Evolutionary conservation across 2,329 filamentous ascomycete species (phyloP).

Genomic region (Aspergillus vadensis): DNA sequence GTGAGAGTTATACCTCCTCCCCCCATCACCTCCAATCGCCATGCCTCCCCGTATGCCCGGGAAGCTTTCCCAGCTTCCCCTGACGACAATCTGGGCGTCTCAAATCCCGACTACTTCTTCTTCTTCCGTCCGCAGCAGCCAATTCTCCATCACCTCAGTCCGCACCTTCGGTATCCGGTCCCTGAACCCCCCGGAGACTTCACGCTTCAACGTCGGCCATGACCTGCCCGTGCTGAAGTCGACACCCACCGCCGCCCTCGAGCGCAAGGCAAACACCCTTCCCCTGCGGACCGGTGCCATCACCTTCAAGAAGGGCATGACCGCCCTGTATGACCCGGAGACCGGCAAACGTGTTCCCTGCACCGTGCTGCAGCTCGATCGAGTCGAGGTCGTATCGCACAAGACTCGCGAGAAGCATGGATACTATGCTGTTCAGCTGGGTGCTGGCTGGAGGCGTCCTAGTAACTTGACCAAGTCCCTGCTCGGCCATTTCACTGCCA

Average conservation of each 20-base stretch:
- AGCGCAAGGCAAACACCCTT: conserved; percentile 59
- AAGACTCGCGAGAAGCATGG: conserved; percentile 81
- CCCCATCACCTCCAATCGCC: conserved; percentile 3
- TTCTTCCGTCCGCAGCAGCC: conserved; percentile 19
- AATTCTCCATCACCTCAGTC: conserved; percentile 22
- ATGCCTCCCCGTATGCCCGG: conserved; percentile 42
- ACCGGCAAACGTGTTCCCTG: conserved; percentile 78
- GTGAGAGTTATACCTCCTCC: not conserved
- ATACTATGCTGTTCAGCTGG: conserved; percentile 93
- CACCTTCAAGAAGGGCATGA: conserved; percentile 94
- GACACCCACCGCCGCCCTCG: conserved; percentile 60
- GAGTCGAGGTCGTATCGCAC: conserved; percentile 83
- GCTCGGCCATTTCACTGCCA: conserved; percentile 83
- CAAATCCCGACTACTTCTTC: conserved; percentile 16
- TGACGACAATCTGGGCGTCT: conserved; percentile 24
- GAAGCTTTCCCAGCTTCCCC: conserved; percentile 35
- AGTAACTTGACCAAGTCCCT: conserved; percentile 78
- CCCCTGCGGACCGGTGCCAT: conserved; percentile 77
- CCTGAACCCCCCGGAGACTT: conserved; percentile 55
- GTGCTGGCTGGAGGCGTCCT: conserved; percentile 71
- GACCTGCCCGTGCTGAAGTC: conserved; percentile 56
- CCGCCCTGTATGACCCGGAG: conserved; percentile 76
- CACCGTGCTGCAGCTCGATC: conserved; percentile 91
- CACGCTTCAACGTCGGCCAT: conserved; percentile 57
- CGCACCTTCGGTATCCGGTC: conserved; percentile 58